Percentiles rank a stretch among this genome's conserved stretches.
phyloP scores from a whole-genome alignment of 306 rosid genomes.

The Medicago arabica region DNA sequence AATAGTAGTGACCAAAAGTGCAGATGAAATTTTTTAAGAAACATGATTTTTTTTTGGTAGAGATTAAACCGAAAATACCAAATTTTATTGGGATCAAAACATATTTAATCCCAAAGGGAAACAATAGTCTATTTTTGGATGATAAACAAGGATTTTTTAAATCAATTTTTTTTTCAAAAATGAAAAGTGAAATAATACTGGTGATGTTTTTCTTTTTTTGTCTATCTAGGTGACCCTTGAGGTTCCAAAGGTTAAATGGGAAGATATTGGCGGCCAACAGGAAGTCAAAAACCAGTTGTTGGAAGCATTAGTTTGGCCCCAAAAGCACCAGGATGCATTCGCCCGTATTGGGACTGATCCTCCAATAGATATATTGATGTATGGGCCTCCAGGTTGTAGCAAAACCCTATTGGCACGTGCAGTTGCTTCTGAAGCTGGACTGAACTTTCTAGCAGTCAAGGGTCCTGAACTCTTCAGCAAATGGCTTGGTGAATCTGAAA shows the following conservation, averaged over 20 bases:
- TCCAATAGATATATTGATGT: conserved; percentile 82
- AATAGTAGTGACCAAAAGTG: too few species aligned
- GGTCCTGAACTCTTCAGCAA: conserved; percentile 97
- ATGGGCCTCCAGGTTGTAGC: conserved; percentile 99
- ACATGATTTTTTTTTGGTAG: too few species aligned
- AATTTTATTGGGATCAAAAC: too few species aligned
- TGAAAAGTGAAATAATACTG: conserved; percentile 15
- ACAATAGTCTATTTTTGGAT: background rate
- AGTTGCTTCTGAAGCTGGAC: conserved; percentile 87
- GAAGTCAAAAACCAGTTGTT: conserved; percentile 83
- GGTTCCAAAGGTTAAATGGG: conserved; percentile 95
- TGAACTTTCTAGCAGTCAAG: conserved; percentile 91
- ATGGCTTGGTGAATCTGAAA: conserved; percentile 99
- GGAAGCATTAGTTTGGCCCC: conserved; percentile 98
- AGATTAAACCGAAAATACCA: too few species aligned
- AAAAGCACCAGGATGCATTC: conserved; percentile 81
- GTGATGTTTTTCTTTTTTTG: conserved; percentile 1
- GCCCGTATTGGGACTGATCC: conserved; percentile 81
- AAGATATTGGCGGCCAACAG: conserved; percentile 91
- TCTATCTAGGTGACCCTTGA: conserved; percentile 76
- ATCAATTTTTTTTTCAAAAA: conserved; percentile 8
- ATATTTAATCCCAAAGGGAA: background rate
- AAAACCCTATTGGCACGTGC: conserved; percentile 97
- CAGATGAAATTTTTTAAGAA: too few species aligned
- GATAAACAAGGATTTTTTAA: background rate